A percentile compares a stretch with the other conserved stretches of the same genome.
These are phyloP conservation scores for Dentipellis fragilis DNA, from an alignment of 768 basidiomycete species.

Conservation along the genomic window DNA sequence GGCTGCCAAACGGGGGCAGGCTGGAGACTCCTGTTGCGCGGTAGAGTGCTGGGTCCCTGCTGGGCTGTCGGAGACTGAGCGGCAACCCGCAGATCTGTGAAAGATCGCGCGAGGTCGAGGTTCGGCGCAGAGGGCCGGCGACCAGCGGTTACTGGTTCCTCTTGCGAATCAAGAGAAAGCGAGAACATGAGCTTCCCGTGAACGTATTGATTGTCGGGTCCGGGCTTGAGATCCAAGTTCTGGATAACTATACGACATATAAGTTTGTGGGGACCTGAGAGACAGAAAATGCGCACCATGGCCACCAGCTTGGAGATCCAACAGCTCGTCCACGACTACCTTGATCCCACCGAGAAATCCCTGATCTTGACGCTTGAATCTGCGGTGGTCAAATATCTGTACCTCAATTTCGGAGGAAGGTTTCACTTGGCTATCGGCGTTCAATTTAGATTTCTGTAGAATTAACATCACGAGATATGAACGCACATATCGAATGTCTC, in stretches of 20 bases:
- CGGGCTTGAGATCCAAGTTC: constrained; percentile 66
- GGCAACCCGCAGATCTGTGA: constrained; percentile 8
- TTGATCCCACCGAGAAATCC: constrained; percentile 45
- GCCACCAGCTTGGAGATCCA: constrained; percentile 28
- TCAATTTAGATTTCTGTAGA: not conserved
- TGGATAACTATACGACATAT: constrained; percentile 45
- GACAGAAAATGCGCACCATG: constrained; percentile 4
- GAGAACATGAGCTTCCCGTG: constrained; percentile 75
- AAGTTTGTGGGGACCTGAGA: not conserved
- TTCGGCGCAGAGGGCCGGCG: constrained; percentile 15
- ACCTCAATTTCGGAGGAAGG: constrained; percentile 70
- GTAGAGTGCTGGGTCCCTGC: not conserved
- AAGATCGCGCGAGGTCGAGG: constrained; percentile 3
- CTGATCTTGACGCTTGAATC: constrained; percentile 83
- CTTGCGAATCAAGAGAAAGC: constrained; percentile 23
- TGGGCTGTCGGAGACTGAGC: not conserved
- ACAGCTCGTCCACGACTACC: constrained; percentile 28
- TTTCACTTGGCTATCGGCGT: constrained; percentile 44
- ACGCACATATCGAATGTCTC: constrained; percentile 80
- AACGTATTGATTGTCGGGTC: constrained; percentile 63
- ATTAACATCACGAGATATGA: not conserved
- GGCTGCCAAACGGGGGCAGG: constrained; percentile 34
- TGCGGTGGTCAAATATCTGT: constrained; percentile 85
- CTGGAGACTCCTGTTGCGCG: not conserved
- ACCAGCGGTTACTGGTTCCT: constrained; percentile 8